Base-by-base conservation (phyloP, 352 stramenopile species). In the Blastocystis sp. region DNA sequence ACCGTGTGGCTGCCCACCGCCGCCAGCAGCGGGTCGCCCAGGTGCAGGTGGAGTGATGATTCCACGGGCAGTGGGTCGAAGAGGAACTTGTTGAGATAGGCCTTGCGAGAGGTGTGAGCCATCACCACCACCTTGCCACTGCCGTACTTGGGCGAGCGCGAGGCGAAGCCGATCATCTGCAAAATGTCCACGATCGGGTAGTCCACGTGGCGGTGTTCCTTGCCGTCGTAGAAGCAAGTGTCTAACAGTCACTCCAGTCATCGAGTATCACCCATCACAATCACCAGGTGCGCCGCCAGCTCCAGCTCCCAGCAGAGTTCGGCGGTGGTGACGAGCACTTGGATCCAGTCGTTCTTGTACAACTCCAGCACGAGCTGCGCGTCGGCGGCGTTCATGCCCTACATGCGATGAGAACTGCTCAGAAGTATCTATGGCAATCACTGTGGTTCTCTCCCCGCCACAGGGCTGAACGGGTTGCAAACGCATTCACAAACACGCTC, bases 111-210 rank as follows among this genome's bases (percentile, higher is more conserved):
- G 80, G 97, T 95, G 89, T 98, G 93, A 7, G 97, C 95, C 66
- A 99, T 93, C 21, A 99, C 96, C 89, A 96, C 96, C 19, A 96
- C 97, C 48, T 97, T 91, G 52, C 95, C 95, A 89, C 94, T 93
- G n/a, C 93, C 93, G 90, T 99, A 96, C 89, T 98, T 96, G 60
- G 97, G 91, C 34, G 92, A 94, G 34, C 95, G 89, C 2, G 94
- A 94, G 7, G 94, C 94, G 70, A 94, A 90, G 10, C 95, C 95
- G 89, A 99, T 98, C 96, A 99, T 99, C 90, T 99, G 96, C n/a
- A 99, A 89, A 41, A 99, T 91, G 90, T 99, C 96, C 14, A 96
- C 98, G 76, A 98, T 92, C 48, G 96, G 94, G 89, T 98, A 98
- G 88, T 98, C 97, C 28, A 97, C 94, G 90, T 98, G 99, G 23